Evolutionary conservation across 2,329 filamentous ascomycete species (phyloP).

Genomic region (Diaporthe ilicicola): DNA sequence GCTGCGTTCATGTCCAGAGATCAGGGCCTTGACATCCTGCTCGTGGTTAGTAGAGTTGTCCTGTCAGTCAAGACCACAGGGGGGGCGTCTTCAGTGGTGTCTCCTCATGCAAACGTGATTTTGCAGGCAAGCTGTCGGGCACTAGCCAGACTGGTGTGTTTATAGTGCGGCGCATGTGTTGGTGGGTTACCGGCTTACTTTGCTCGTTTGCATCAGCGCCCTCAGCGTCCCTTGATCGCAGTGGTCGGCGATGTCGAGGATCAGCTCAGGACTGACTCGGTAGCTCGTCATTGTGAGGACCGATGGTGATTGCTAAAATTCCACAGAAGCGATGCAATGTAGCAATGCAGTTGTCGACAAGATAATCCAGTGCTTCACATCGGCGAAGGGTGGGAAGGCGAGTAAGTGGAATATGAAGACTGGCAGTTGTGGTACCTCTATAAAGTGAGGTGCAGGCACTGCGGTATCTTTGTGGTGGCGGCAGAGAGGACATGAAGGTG

Average conservation of each 20-base stretch:
- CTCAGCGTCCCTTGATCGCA: constrained; percentile 29
- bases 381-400: background rate
- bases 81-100: background rate
- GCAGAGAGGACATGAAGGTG: constrained; percentile 16
- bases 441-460: background rate
- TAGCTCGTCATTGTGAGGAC: constrained; percentile 9
- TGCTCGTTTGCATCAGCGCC: constrained; percentile 19
- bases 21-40: constrained; percentile 7
- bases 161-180: background rate
- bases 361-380: background rate
- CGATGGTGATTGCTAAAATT: background rate
- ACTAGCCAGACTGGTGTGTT: background rate
- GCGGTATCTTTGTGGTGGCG: background rate
- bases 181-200: constrained; percentile 4
- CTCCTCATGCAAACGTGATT: background rate
- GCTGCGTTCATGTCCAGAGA: constrained; percentile 16
- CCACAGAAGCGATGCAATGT: constrained; percentile 19
- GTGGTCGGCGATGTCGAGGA: constrained; percentile 29
- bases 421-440: background rate
- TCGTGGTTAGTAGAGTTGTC: background rate
- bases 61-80: background rate
- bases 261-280: constrained; percentile 20
- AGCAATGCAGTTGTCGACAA: constrained; percentile 14
- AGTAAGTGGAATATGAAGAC: background rate
- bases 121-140: background rate